Percentiles rank a stretch among this genome's conserved stretches.
Evolutionary conservation across 73 alveolate species (phyloP).

Genomic region (Breviolum minutum): DNA sequence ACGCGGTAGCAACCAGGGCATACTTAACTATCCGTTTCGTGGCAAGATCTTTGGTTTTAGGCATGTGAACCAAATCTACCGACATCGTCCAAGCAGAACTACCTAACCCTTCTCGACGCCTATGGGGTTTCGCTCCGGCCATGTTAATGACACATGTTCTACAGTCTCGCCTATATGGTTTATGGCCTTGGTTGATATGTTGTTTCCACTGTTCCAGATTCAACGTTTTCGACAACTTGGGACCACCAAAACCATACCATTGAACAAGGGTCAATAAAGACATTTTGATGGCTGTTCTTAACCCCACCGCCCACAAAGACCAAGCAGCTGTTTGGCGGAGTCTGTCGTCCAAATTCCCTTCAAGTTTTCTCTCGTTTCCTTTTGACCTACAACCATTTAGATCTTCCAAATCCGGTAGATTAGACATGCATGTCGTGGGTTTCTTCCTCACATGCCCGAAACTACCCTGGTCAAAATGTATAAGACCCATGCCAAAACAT

Average conservation of each 20-base stretch:
- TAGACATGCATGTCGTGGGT: too few species aligned
- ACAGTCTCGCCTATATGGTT: not conserved
- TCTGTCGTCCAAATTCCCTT: not conserved
- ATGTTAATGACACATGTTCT: not conserved
- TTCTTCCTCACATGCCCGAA: too few species aligned
- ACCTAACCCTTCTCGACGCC: not conserved
- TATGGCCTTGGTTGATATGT: not conserved
- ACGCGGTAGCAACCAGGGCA: not conserved
- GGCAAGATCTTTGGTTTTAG: too few species aligned
- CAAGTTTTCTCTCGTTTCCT: not conserved
- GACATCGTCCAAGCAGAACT: not conserved
- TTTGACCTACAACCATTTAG: not conserved
- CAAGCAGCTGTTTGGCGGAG: not conserved
- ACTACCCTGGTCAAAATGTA: too few species aligned
- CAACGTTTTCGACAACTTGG: too few species aligned
- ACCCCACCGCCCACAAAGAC: not conserved
- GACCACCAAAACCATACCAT: too few species aligned
- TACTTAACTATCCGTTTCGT: too few species aligned
- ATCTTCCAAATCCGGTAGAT: not conserved
- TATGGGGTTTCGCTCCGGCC: not conserved
- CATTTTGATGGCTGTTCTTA: not conserved
- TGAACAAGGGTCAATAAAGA: not conserved
- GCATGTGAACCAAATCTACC: not conserved
- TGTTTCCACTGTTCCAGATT: not conserved
- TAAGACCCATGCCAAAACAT: too few species aligned